Base-by-base conservation (phyloP, 257 asterid genomes). In the Primulina eburnea region DNA sequence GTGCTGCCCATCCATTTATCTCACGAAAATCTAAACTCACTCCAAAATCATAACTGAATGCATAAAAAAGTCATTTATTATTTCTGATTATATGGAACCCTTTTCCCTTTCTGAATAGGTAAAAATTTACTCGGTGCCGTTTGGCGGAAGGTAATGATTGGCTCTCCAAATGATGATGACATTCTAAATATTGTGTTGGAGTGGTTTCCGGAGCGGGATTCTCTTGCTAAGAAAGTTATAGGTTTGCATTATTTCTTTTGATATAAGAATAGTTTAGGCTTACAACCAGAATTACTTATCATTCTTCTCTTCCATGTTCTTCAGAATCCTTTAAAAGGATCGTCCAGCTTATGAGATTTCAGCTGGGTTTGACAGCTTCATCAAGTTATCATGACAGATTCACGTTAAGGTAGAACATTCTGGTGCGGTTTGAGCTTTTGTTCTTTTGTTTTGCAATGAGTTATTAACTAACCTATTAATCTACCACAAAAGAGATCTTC, bases 111-210 rank as follows among this genome's bases (percentile, higher is more conserved):
- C 72, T 74, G 62, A 64, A 70, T 60, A 93, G 99, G 96, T 61
- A 85, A 79, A 77, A 79, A 75, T 84, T 79, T 85, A 37, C 84
- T 91, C 50, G 86, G 92, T 69, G 89, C 90, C 69, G 81, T 88
- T 71, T 94, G 99, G 99, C 76, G 94, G 90, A 91, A 88, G 77
- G 83, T 94, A 62, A 83, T 81, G 87, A 75, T 89, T 33, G 80
- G 82, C 53, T 71, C 87, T 57, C 85, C 95, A 35, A 76, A 85
- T 65, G 78, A 78, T 16, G 80, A 76, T 70, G 99, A 94, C 72
- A 68, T 89, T 80, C 76, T 81, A 67, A 67, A 72, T 50, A 82
- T 94, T 70, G 81, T 90, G 77, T 79, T 80, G 28, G 79, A 75
- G 67, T 80, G 95, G 96, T 89, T 86, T 77, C 96, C 95, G n/a